Base-by-base conservation (phyloP, 2,329 filamentous ascomycete genomes). In the Conoideocrella luteorostrata region DNA sequence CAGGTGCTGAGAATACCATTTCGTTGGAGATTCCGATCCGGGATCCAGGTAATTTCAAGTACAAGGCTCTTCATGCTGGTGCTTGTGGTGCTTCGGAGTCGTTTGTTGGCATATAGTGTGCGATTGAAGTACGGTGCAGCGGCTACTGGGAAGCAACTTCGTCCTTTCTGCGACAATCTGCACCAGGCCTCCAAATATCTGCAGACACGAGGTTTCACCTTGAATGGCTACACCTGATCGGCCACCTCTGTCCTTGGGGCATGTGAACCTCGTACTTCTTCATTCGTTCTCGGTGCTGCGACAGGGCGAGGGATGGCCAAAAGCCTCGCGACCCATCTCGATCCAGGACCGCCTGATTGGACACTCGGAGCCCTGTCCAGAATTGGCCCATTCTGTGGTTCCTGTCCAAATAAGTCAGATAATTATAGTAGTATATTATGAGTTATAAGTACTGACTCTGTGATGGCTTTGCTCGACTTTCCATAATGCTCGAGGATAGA, bases 1-100 rank as follows among this genome's bases (percentile, higher is more conserved):
- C 68, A 2, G 57, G 64, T 4, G 47, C 51, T 15, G 58, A 64
- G 23, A 54, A 58, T 30, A 71, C 69, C 6, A 49, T 65, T 7
- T 48, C 56, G 2, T 26, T 70, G 30, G 47, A 61, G 47, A 34
- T 50, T 22, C 48, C 44, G 1, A 43, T 48, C 18, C 21, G 17
- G 30, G 30, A 50, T 24, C 22, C 23, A 2, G 20, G 37, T 7
- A 15, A 10, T 2, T 46, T 48, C 21, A 39, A 45, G 28, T 46
- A 50, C 15, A 48, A 18, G 15, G 39, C 47, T 12, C 32, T 50
- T 20, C 41, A 50, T 29, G 4, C n/a, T 10, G 45, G 45, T 5
- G 11, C 45, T 13, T 47, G 45, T 30, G 30, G 5, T 1, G 28
- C 35, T n/a, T 39, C 37, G 15, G 45, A 47, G 4, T 40, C 21